Conservation (phyloP, 148 eudicot species). For the Beta vulgaris region DNA sequence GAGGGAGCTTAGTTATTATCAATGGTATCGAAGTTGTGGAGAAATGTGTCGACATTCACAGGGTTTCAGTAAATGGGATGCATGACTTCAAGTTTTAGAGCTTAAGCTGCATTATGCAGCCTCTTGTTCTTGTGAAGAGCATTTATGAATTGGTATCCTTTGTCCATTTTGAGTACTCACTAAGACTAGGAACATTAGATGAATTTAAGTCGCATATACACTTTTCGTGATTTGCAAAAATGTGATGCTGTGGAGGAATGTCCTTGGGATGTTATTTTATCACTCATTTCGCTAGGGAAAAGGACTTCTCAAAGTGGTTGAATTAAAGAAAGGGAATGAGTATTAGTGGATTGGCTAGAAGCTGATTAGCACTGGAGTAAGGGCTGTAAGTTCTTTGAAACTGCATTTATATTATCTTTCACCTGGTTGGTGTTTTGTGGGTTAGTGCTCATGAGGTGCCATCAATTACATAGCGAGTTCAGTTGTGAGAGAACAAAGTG, state of each 20-base stretch:
- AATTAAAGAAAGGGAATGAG: background rate
- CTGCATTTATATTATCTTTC: background rate
- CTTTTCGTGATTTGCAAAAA: background rate
- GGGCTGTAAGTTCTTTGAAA: background rate
- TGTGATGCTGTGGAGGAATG: background rate
- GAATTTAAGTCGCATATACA: background rate
- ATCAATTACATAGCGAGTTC: background rate
- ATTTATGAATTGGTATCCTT: background rate
- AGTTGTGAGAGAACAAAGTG: background rate
- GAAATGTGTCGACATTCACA: background rate
- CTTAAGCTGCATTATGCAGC: background rate
- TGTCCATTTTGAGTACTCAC: background rate
- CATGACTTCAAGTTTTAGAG: background rate
- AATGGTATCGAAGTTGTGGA: background rate
- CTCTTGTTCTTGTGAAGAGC: background rate
- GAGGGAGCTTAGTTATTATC: background rate
- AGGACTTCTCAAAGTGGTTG: too few species aligned
- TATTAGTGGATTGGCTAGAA: background rate
- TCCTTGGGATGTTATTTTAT: background rate
- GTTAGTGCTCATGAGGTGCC: background rate
- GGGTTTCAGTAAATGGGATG: background rate
- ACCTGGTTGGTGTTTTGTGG: background rate
- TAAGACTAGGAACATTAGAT: background rate
- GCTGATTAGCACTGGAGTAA: background rate
- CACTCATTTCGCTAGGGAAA: background rate